Evolutionary conservation across 2,329 filamentous ascomycete genomes (phyloP), one percentile per base, ranked within the genome.

Genomic region (Aspergillus novofumigatus): DNA sequence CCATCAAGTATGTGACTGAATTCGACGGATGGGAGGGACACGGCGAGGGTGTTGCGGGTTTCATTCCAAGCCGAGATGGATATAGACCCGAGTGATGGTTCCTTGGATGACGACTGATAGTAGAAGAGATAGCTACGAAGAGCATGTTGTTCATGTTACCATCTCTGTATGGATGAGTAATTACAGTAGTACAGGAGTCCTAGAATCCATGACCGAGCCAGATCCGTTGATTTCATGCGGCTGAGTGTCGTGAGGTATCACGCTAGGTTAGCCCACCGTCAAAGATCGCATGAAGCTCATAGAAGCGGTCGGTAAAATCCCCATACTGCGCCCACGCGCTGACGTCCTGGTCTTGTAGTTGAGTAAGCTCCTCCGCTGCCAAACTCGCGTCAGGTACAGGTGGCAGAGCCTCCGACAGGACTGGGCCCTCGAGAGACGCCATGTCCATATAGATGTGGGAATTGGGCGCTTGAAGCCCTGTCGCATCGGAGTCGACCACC

Each of bases 1-100:
- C 76, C 5, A 67, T 76, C 21, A 78, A 74, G 59, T 77, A 78
- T 62, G 67, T 68, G 17, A 66, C 69, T 54, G 75, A 77, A 41
- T 80, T 79, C 61, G 56, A 35, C 21, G 52, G 51, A 2, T 57
- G 55, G 51, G 47, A 51, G 23, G 47, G 51, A 5, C 51, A 45
- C n/a, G 55, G 55, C n/a, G 3, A 32, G 14, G 55, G 51, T 4
- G 48, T 57, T 45, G 55, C 26, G 47, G 55, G 55, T 8, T 54
- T 57, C 26, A 1, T 57, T 20, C 32, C 48, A 2, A 51, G 23
- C 35, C 35, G 53, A 7, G 53, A 55, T 51, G 23, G 51, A 53
- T 49, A 65, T 55, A 8, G 51, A 52, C 20, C 38, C 2, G 32
- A 35, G 32, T 35, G 32, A 35, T 5, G 6, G 11, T 29, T 11